Conservation (phyloP, 1,284 basidiomycete species). For the Sphaerobolus stellatus region DNA sequence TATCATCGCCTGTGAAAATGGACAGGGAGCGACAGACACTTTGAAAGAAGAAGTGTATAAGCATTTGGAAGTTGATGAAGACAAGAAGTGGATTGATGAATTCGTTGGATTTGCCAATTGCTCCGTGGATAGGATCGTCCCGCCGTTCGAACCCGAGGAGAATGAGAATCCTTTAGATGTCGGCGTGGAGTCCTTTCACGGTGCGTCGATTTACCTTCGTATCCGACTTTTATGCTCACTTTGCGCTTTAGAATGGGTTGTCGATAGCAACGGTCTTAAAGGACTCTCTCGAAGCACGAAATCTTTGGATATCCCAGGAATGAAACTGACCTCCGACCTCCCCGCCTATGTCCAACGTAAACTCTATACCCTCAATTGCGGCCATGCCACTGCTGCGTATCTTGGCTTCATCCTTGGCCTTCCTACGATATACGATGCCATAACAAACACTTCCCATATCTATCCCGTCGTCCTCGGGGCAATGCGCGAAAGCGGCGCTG, state of each 20-base stretch:
- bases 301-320: not conserved
- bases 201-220: not conserved
- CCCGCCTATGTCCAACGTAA: not conserved
- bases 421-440: not conserved
- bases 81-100: slow-evolving; percentile 27
- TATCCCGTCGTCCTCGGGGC: not conserved
- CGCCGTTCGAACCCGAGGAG: slow-evolving; percentile 27
- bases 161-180: slow-evolving; percentile 34
- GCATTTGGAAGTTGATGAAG: slow-evolving; percentile 21
- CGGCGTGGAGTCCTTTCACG: slow-evolving; percentile 41
- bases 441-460: not conserved
- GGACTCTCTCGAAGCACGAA: slow-evolving; percentile 15
- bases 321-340: not conserved
- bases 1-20: slow-evolving; percentile 44
- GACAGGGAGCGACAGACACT: slow-evolving; percentile 33
- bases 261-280: slow-evolving; percentile 33
- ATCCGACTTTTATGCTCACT: not conserved
- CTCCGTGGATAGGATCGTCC: slow-evolving; percentile 43
- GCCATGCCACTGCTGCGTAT: not conserved
- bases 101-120: slow-evolving; percentile 42
- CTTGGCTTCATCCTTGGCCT: not conserved
- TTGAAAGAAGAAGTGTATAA: slow-evolving; percentile 33
- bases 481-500: not conserved
- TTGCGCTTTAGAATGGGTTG: slow-evolving; percentile 32
- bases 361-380: not conserved